Evolutionary conservation across 2,329 filamentous ascomycete species (phyloP).

Genomic region (Orbilia javanica): DNA sequence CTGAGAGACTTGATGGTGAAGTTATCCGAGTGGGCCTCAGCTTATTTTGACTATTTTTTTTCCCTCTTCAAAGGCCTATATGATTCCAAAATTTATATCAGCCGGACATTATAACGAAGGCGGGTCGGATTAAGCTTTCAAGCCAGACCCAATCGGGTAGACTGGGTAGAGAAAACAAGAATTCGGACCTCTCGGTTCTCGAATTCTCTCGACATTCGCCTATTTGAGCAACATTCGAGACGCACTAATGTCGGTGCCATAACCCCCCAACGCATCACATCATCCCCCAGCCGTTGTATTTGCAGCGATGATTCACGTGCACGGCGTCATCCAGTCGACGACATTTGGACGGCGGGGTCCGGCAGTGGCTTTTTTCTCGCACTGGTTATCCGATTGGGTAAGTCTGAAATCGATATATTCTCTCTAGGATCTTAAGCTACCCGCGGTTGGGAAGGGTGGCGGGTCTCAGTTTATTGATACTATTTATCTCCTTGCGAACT

Average conservation of each 20-base stretch:
- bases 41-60: slow-evolving; percentile 3
- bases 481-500: slow-evolving; percentile 5
- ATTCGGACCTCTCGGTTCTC: slow-evolving; percentile 5
- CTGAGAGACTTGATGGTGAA: slow-evolving; percentile 13
- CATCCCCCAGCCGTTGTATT: slow-evolving; percentile 22
- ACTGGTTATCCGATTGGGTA: slow-evolving; percentile 25
- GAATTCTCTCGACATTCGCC: slow-evolving; percentile 19
- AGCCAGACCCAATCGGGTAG: slow-evolving; percentile 29
- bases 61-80: neutral
- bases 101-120: slow-evolving; percentile 8
- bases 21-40: slow-evolving; percentile 19
- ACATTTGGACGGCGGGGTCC: slow-evolving; percentile 31
- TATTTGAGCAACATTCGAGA: slow-evolving; percentile 47
- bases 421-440: neutral
- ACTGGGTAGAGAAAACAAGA: slow-evolving; percentile 30
- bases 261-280: slow-evolving; percentile 28
- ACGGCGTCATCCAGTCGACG: slow-evolving; percentile 9
- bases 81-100: slow-evolving; percentile 12
- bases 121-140: slow-evolving; percentile 32
- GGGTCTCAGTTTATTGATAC: slow-evolving; percentile 14
- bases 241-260: slow-evolving; percentile 40
- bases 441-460: neutral
- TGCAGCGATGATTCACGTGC: slow-evolving; percentile 32
- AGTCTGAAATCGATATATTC: neutral
- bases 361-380: slow-evolving; percentile 37